Evolutionary conservation across 129 eudicot genomes (phyloP), one percentile per base, ranked within the genome.

Genomic region (Saussurea involucrata): DNA sequence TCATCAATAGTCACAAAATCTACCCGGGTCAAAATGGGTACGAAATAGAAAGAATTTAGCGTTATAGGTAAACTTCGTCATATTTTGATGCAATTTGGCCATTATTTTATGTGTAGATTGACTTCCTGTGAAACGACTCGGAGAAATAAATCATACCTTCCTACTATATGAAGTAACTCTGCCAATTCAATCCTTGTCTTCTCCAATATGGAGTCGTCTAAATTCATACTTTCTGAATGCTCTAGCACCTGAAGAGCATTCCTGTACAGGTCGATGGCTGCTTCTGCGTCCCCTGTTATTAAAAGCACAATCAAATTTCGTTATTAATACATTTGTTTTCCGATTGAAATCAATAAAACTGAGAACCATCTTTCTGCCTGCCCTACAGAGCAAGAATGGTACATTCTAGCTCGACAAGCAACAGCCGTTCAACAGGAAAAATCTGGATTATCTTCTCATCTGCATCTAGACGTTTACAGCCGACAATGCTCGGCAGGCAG

Each of bases 111-210:
- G 37, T 6, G 69, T 18, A 34, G 24, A 64, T 44, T 11, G 4
- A 8, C 65, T 20, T 22, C 25, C 15, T 18, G 57, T 61, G 60
- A 17, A 70, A 36, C 68, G 57, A n/a, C 61, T 11, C 3, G 27
- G 28, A 27, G 31, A 70, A 78, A 71, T 53, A 57, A 74, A 69
- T 31, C 66, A 25, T 87, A 90, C 97, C 98, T 88, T 89, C 98
- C 98, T 46, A 82, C 89, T 21, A 34, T 78, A 78, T 91, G 98
- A 79, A 93, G 97, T 74, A 93, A 66, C 66, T 91, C 98, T 63
- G 96, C 93, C 86, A 93, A 89, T 76, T 93, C 96, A 72, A 89
- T 72, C 83, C 95, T 88, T 63, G 83, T 84, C 87, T 87, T 89
- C 86, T 90, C 96, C 86, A 91, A 78, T 40, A 86, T 33, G 31